Conservation (phyloP, 108 stramenopile genomes). For the Pseudonitzschia delicatissima region DNA sequence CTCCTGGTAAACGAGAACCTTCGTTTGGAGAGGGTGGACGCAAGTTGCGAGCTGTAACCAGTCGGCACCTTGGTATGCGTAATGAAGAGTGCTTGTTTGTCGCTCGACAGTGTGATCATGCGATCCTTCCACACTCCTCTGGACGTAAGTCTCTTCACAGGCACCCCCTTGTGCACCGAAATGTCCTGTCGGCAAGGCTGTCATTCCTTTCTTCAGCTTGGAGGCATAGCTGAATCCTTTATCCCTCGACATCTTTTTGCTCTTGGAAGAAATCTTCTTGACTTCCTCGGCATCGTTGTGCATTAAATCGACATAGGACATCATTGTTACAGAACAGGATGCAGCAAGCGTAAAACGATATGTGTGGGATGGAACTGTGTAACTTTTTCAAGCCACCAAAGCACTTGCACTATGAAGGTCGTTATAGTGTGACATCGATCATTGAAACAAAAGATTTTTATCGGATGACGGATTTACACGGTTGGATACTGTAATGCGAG, state of each 20-base stretch:
- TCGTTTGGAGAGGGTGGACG: conserved; percentile 16
- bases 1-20: conserved; percentile 12
- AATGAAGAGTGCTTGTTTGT: conserved; percentile 64
- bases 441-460: too few species aligned
- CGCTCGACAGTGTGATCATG: conserved; percentile 55
- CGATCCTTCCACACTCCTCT: conserved; percentile 24
- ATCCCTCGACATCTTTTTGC: neutral
- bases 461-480: too few species aligned
- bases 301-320: conserved; percentile 1
- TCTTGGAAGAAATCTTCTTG: neutral
- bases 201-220: conserved; percentile 11
- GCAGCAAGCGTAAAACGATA: too few species aligned
- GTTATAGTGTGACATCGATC: too few species aligned
- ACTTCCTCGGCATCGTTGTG: neutral
- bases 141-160: conserved; percentile 17
- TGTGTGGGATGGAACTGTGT: too few species aligned
- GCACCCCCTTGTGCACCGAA: conserved; percentile 18
- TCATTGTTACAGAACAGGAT: neutral
- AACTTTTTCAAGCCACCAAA: too few species aligned
- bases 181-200: neutral
- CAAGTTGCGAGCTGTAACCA: conserved; percentile 1
- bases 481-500: too few species aligned
- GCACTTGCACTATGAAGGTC: too few species aligned
- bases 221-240: neutral
- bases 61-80: conserved; percentile 40